phyloP scores from a whole-genome alignment of 73 alveolate species.

The Paramecium primaurelia region DNA sequence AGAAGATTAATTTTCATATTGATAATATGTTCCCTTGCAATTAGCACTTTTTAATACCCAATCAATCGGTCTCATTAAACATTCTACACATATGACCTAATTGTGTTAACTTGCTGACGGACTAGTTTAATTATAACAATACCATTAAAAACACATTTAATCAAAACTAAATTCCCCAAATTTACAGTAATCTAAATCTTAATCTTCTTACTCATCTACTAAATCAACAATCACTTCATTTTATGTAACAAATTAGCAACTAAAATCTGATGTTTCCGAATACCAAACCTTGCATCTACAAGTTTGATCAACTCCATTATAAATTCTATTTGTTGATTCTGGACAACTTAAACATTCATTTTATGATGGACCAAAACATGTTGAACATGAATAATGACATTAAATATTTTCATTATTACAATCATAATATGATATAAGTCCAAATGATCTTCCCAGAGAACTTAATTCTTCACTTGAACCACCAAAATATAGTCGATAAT shows the following conservation, averaged over 20 bases:
- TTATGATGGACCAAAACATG: neutral
- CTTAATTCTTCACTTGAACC: neutral
- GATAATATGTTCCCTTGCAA: neutral
- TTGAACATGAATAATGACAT: neutral
- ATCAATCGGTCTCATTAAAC: slow-evolving; percentile 5
- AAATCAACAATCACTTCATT: neutral
- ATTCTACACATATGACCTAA: neutral
- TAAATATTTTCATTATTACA: neutral
- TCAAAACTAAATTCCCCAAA: neutral
- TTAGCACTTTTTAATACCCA: neutral
- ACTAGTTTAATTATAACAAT: neutral
- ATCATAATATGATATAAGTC: neutral
- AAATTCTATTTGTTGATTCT: neutral
- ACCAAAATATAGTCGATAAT: neutral
- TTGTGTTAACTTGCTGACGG: neutral
- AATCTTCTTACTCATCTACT: neutral
- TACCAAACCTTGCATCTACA: neutral
- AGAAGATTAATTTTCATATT: neutral
- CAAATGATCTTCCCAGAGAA: neutral
- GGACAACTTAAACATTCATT: neutral
- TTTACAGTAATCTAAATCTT: neutral
- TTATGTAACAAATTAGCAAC: neutral
- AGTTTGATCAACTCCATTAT: neutral
- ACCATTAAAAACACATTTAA: neutral
- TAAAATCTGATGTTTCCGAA: neutral